Evolutionary conservation across 192 early-diverging fungal genomes (phyloP).

Genomic region (Entomortierella beljakovae): DNA sequence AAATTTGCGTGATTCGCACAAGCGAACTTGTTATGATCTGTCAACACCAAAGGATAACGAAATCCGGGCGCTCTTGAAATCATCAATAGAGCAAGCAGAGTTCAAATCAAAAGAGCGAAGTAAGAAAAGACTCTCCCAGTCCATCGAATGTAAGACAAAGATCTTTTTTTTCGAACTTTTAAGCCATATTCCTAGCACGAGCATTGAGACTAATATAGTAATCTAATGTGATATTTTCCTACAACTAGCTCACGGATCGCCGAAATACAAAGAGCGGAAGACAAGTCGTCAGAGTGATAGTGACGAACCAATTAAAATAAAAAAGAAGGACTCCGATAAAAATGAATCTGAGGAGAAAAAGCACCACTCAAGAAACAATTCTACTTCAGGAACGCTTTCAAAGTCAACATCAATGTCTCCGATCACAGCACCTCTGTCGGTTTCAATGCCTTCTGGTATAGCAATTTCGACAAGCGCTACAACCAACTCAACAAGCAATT

Average conservation of each 20-base stretch:
- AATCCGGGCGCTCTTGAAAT: constrained; percentile 31
- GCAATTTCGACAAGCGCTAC: constrained; percentile 7
- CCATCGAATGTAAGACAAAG: constrained; percentile 31
- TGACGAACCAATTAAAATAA: constrained; percentile 15
- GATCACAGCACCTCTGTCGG: constrained; percentile 6
- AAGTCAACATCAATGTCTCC: constrained; percentile 38
- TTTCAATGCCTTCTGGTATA: constrained; percentile 4
- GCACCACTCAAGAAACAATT: constrained; percentile 22
- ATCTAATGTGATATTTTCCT: not conserved
- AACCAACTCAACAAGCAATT: not conserved
- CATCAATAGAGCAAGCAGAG: constrained; percentile 38
- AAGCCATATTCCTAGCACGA: too few species aligned
- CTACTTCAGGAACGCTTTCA: not conserved
- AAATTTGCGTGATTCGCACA: constrained; percentile 66
- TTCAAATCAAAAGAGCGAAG: constrained; percentile 51
- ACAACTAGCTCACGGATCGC: constrained; percentile 20
- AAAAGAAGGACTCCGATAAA: constrained; percentile 28
- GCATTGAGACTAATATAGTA: too few species aligned
- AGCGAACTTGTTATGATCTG: constrained; percentile 63
- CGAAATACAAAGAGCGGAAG: constrained; percentile 44
- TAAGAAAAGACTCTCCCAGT: constrained; percentile 37
- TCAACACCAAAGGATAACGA: constrained; percentile 49
- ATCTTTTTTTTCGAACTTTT: too few species aligned
- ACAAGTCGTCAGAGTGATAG: constrained; percentile 37
- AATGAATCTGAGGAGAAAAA: constrained; percentile 8